Conservation (phyloP, 371 early-diverging fungal species). For the Mortierella sp. region DNA sequence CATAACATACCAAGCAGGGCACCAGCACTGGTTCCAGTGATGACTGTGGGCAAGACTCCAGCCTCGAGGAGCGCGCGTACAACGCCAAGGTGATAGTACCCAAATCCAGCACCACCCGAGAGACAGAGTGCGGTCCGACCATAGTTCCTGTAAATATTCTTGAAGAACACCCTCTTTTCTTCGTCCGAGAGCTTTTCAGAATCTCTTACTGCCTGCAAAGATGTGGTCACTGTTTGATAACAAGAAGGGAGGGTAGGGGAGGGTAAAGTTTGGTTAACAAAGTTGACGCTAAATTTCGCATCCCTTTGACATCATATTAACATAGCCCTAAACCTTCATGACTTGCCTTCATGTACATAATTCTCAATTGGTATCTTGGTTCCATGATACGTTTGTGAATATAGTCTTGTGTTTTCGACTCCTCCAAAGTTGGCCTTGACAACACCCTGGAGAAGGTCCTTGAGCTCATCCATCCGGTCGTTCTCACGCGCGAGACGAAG, state of each 20-base stretch:
- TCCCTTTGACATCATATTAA: neutral
- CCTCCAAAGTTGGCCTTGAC: conserved; percentile 86
- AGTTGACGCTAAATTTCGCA: neutral
- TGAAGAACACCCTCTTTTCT: conserved; percentile 80
- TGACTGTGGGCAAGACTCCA: conserved; percentile 82
- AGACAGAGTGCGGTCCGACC: conserved; percentile 91
- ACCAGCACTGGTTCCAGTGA: conserved; percentile 91
- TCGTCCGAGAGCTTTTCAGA: conserved; percentile 57
- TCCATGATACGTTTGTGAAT: conserved; percentile 80
- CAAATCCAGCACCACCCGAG: conserved; percentile 91
- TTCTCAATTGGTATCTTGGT: conserved; percentile 83
- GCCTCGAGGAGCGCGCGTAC: conserved; percentile 80
- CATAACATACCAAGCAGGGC: conserved; percentile 60
- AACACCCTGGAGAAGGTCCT: conserved; percentile 66
- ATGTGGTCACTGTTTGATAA: conserved; percentile 60
- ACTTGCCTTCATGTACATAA: conserved; percentile 79
- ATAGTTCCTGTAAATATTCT: conserved; percentile 78
- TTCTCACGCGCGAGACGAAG: conserved; percentile 37
- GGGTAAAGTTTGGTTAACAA: neutral
- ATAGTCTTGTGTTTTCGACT: conserved; percentile 79
- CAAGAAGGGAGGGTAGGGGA: neutral
- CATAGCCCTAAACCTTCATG: neutral
- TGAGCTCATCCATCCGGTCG: conserved; percentile 36
- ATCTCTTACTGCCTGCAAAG: conserved; percentile 70
- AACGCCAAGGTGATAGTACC: conserved; percentile 84